Conservation (phyloP, 2,329 filamentous ascomycete genomes). For the Colletotrichum trifolii region DNA sequence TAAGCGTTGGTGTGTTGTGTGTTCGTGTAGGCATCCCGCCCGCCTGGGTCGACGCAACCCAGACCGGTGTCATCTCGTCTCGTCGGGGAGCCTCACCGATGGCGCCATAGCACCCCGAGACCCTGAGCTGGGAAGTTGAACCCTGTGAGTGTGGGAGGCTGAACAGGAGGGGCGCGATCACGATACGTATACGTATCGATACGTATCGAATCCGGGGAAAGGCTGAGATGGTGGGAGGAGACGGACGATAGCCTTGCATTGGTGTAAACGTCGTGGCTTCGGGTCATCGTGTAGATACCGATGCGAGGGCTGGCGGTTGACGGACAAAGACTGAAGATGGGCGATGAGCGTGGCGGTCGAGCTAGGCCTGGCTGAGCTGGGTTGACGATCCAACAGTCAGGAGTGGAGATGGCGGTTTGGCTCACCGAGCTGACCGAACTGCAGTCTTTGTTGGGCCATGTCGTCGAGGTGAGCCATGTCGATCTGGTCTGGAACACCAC, state of each 20-base stretch:
- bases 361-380: not conserved
- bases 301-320: not conserved
- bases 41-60: conserved; percentile 8
- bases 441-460: not conserved
- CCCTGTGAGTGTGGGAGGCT: conserved; percentile 17
- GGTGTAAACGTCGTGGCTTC: conserved; percentile 1
- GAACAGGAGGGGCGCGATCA: conserved; percentile 31
- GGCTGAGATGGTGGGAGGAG: conserved; percentile 26
- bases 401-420: conserved; percentile 13
- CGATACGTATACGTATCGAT: conserved; percentile 34
- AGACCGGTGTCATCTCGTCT: no score
- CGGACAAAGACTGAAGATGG: not conserved
- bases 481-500: not conserved
- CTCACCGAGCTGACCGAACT: conserved; percentile 29
- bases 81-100: conserved; percentile 28
- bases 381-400: not conserved
- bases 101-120: conserved; percentile 33
- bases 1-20: no score
- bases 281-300: not conserved
- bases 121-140: conserved; percentile 14
- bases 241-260: conserved; percentile 26
- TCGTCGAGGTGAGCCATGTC: not conserved
- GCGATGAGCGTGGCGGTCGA: not conserved
- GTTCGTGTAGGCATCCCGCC: conserved; percentile 15
- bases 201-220: conserved; percentile 37